Evolutionary conservation across 1,139 yeast genomes (phyloP).

Genomic region (Yueomyces sp.): DNA sequence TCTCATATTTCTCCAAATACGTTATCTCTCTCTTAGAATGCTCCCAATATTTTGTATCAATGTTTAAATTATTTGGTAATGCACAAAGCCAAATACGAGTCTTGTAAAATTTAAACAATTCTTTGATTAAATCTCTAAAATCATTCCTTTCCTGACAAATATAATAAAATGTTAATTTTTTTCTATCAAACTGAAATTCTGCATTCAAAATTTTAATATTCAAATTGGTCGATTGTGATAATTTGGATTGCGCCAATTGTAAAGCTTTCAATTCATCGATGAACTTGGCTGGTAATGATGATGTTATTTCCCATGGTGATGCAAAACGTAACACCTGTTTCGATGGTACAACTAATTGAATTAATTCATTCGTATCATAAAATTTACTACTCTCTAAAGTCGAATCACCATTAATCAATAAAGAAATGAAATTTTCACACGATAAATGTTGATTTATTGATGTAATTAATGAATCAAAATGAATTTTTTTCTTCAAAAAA

Average conservation of each 20-base stretch:
- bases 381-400: slow-evolving; percentile 9
- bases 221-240: slow-evolving; percentile 17
- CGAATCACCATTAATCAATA: slow-evolving; percentile 16
- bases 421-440: slow-evolving; percentile 15
- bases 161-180: slow-evolving; percentile 87
- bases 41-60: slow-evolving; percentile 21
- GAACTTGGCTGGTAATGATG: slow-evolving; percentile 27
- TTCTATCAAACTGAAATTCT: slow-evolving; percentile 90
- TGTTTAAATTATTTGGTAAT: slow-evolving; percentile 31
- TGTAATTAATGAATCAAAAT: slow-evolving; percentile 24
- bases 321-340: slow-evolving; percentile 60
- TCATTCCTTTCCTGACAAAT: slow-evolving; percentile 64
- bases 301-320: slow-evolving; percentile 26
- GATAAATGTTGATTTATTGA: slow-evolving; percentile 19
- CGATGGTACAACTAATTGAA: slow-evolving; percentile 30
- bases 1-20: no score
- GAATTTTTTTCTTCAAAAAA: slow-evolving; percentile 53
- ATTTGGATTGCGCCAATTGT: slow-evolving; percentile 26
- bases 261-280: slow-evolving; percentile 36
- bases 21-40: slow-evolving; percentile 2
- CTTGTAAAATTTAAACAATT: slow-evolving; percentile 82
- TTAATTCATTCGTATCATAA: slow-evolving; percentile 24
- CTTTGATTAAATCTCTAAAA: slow-evolving; percentile 84
- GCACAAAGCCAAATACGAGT: slow-evolving; percentile 98
- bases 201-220: slow-evolving; percentile 51